phyloP scores from a whole-genome alignment of 768 basidiomycete genomes.

The Lentinula detonsa region DNA sequence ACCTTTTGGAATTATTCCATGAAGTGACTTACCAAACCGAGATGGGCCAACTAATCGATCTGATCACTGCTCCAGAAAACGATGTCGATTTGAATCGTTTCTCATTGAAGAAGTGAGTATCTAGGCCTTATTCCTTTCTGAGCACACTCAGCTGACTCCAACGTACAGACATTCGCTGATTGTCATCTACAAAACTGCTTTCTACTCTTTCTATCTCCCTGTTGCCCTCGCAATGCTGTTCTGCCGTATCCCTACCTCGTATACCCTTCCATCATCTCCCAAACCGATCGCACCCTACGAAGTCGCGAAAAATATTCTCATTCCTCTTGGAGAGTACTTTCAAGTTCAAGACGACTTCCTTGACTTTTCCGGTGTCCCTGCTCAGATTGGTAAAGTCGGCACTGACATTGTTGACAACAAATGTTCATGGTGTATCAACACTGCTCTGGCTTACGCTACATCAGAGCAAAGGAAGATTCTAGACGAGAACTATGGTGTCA shows the following conservation, averaged over 20 bases:
- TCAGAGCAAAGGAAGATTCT: slow-evolving; percentile 52
- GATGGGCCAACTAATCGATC: slow-evolving; percentile 92
- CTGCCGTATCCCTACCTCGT: slow-evolving; percentile 51
- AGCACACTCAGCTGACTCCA: not conserved
- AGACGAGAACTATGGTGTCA: slow-evolving; percentile 52
- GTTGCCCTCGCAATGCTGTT: slow-evolving; percentile 92
- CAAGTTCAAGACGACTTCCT: slow-evolving; percentile 98
- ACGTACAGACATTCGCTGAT: slow-evolving; percentile 74
- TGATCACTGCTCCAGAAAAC: slow-evolving; percentile 94
- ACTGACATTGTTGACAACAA: slow-evolving; percentile 99
- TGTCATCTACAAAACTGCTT: slow-evolving; percentile 96
- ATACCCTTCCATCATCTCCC: slow-evolving; percentile 63
- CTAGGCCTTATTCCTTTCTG: not conserved
- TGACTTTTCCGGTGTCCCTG: slow-evolving; percentile 82
- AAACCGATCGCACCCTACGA: not conserved
- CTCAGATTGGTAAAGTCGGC: slow-evolving; percentile 74
- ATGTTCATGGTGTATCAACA: slow-evolving; percentile 95
- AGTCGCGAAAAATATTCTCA: slow-evolving; percentile 54
- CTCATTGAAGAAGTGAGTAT: slow-evolving; percentile 69
- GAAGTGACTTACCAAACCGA: slow-evolving; percentile 91
- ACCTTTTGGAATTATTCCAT: slow-evolving; percentile 88
- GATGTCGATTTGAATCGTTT: slow-evolving; percentile 83
- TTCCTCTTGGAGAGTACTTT: slow-evolving; percentile 97
- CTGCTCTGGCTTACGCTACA: slow-evolving; percentile 57
- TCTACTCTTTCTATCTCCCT: slow-evolving; percentile 98